These are phyloP conservation scores for Calonectria pseudoturangicola DNA, from an alignment of 2,329 filamentous ascomycete genomes.

Conservation along the genomic window DNA sequence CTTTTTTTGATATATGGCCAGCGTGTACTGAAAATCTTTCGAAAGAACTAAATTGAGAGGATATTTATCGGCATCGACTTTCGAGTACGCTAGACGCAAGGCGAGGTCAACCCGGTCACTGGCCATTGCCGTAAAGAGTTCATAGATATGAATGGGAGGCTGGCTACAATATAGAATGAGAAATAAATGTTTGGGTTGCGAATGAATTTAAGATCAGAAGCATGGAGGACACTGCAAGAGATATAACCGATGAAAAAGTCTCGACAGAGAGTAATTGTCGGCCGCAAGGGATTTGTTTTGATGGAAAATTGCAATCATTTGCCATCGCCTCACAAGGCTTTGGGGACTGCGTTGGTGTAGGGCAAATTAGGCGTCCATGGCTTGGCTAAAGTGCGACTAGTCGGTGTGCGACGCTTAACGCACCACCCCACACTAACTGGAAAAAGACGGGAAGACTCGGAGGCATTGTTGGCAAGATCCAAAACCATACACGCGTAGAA, in stretches of 20 bases:
- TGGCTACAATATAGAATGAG: no score
- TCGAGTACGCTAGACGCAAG: no score
- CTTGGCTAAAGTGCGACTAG: neutral
- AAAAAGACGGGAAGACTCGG: neutral
- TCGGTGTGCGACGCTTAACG: neutral
- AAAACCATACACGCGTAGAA: no score
- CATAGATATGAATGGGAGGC: no score
- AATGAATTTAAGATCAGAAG: no score
- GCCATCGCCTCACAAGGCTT: neutral
- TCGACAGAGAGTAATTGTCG: no score
- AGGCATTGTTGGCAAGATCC: neutral
- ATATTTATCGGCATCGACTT: neutral
- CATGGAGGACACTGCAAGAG: no score
- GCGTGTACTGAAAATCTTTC: neutral
- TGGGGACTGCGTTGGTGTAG: neutral
- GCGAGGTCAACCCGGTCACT: no score
- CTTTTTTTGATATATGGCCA: neutral
- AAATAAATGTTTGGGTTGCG: no score
- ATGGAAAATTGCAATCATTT: neutral
- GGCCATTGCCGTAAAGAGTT: no score
- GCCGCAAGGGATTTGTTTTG: neutral
- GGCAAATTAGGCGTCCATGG: neutral
- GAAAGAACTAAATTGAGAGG: neutral
- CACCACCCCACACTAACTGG: neutral
- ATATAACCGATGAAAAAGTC: no score